Evolutionary conservation across 2,329 filamentous ascomycete species (phyloP).

Genomic region (Trichoderma harzianum): DNA sequence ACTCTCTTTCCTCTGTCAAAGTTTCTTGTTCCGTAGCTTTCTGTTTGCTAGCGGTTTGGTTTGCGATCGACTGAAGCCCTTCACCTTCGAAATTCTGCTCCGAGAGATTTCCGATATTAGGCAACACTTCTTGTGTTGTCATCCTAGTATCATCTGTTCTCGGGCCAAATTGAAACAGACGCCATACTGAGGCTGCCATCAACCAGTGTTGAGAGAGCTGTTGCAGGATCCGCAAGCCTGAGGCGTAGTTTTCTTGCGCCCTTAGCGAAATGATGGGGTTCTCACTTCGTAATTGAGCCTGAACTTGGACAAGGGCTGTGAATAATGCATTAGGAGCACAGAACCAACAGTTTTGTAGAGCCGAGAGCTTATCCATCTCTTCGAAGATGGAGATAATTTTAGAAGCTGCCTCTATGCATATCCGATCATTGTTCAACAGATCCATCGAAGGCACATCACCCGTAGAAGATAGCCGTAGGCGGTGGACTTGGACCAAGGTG

Average conservation of each 20-base stretch:
- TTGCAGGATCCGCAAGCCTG: neutral
- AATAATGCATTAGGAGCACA: neutral
- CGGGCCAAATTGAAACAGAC: neutral
- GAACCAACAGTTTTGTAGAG: neutral
- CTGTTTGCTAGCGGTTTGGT: neutral
- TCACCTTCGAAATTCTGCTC: neutral
- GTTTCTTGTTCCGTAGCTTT: neutral
- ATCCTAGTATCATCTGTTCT: neutral
- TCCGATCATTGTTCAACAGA: neutral
- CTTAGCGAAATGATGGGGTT: neutral
- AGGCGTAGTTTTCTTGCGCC: neutral
- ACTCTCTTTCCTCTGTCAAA: neutral
- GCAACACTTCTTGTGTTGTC: neutral
- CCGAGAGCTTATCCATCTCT: neutral
- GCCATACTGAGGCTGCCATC: neutral
- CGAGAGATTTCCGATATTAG: neutral
- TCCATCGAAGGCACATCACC: neutral
- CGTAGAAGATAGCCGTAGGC: neutral
- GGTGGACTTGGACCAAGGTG: neutral
- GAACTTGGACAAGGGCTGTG: neutral
- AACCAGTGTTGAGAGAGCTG: neutral
- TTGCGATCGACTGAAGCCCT: neutral
- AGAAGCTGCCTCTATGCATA: neutral
- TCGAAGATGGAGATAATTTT: neutral
- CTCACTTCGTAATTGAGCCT: neutral